Base-by-base conservation (phyloP, 257 asterid species). In the Primulina eburnea region DNA sequence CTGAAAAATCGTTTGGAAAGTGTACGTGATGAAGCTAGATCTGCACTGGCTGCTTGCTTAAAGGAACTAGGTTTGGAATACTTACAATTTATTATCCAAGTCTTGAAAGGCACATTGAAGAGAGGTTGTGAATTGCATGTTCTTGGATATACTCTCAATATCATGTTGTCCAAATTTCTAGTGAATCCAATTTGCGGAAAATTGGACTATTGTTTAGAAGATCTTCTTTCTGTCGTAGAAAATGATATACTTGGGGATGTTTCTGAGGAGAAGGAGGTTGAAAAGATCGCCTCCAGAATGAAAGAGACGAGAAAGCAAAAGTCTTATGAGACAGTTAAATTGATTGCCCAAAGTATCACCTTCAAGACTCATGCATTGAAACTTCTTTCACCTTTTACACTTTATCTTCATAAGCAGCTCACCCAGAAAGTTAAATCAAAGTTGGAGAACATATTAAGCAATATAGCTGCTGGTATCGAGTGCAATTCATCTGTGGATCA, bases 181-280 rank as follows among this genome's bases (percentile, higher is more conserved):
- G 63, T 32, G 56, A 79, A 66, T 79, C 89, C 90, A 12, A 72
- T 82, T 21, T 67, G 77, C 62, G 97, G 95, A 34, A 86, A 80
- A 76, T 77, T 93, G 83, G 97, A 93, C 71, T 83, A 83, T 78
- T 93, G 99, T 72, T 77, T 93, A 65, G 85, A 71, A 18, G 99
- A 90, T 73, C 95, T 93, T 76, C 92, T 93, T 20, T 78, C 82
- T 29, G 82, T 93, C 47, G 83, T 80, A 56, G 82, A 76, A 75
- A 89, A 77, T 69, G 99, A 93, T 79, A 86, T 93, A 71, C 87
- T 93, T 52, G 97, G 96, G 65, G 92, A 78, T 80, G 96, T 93
- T 82, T 89, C 99, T 16, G 97, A 89, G 69, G 91, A 93, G 89
- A 93, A 93, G 82, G 99, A 93, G 68, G 99, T 90, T 65, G 90